These are phyloP conservation scores for Neurospora crassa DNA, from an alignment of 2,329 filamentous ascomycete genomes.

Conservation along the genomic window DNA sequence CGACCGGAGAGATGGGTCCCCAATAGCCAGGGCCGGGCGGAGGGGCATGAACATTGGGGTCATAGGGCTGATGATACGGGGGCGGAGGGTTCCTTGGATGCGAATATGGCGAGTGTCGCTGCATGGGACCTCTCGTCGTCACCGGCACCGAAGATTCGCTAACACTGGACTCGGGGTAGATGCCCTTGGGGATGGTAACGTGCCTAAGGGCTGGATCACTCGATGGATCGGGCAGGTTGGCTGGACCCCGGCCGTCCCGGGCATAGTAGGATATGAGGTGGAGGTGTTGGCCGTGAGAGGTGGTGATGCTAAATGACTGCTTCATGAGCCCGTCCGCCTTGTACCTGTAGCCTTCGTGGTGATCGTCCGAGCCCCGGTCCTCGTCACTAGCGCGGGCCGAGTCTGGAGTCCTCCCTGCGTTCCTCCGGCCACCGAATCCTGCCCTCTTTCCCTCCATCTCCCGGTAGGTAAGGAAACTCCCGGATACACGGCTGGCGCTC, in stretches of 20 bases:
- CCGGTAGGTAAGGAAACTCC: slow-evolving; percentile 92
- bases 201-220: slow-evolving; percentile 70
- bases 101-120: slow-evolving; percentile 30
- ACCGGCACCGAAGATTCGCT: slow-evolving; percentile 75
- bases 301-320: slow-evolving; percentile 98
- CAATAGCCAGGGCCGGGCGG: slow-evolving; percentile 3
- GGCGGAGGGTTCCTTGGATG: slow-evolving; percentile 1
- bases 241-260: slow-evolving; percentile 61
- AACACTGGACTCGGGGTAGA: slow-evolving; percentile 94
- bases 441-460: slow-evolving; percentile 99
- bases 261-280: slow-evolving; percentile 98
- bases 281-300: slow-evolving; percentile 76
- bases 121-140: slow-evolving; percentile 66
- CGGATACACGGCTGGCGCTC: slow-evolving; percentile 94
- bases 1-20: background rate
- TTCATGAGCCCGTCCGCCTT: slow-evolving; percentile 98
- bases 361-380: slow-evolving; percentile 59
- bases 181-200: slow-evolving; percentile 81
- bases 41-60: background rate
- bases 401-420: slow-evolving; percentile 70
- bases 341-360: slow-evolving; percentile 86
- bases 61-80: slow-evolving; percentile 7
- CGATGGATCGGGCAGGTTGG: slow-evolving; percentile 70
- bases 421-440: slow-evolving; percentile 52
- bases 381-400: slow-evolving; percentile 75